Conservation (phyloP, 345 rosid species). For the Citrus glauca region DNA sequence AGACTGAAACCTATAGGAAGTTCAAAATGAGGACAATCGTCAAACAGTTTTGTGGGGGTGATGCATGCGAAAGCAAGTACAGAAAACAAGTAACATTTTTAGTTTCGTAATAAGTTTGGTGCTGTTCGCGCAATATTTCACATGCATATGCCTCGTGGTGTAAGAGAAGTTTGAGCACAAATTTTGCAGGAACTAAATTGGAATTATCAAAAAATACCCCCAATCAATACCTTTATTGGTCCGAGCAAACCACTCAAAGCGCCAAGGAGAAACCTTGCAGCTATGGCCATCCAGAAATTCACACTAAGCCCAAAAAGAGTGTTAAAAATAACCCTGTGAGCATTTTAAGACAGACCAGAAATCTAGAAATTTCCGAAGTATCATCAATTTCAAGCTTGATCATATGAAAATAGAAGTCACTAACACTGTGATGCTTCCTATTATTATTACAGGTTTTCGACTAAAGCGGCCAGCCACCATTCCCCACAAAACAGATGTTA, state of each 20-base stretch:
- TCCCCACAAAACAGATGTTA: slow-evolving; percentile 87
- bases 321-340: slow-evolving; percentile 65
- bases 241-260: too few relatives aligned
- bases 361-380: not conserved
- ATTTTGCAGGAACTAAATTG: too few relatives aligned
- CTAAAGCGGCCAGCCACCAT: slow-evolving; percentile 81
- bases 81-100: too few relatives aligned
- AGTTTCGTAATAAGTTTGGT: too few relatives aligned
- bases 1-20: slow-evolving; percentile 60
- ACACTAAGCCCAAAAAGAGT: slow-evolving; percentile 78
- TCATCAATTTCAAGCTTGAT: not conserved
- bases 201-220: too few relatives aligned
- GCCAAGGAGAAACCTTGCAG: slow-evolving; percentile 37
- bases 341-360: not conserved
- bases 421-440: slow-evolving; percentile 71
- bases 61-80: not conserved
- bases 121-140: too few relatives aligned
- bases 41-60: not conserved
- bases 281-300: slow-evolving; percentile 87
- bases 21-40: slow-evolving; percentile 7
- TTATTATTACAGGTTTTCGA: slow-evolving; percentile 74
- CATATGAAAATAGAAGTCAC: slow-evolving; percentile 20
- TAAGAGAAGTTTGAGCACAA: too few relatives aligned
- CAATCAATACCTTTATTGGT: too few relatives aligned
- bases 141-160: too few relatives aligned